Evolutionary conservation across 768 basidiomycete species (phyloP).

Genomic region (Xerocomellus chrysenteron): DNA sequence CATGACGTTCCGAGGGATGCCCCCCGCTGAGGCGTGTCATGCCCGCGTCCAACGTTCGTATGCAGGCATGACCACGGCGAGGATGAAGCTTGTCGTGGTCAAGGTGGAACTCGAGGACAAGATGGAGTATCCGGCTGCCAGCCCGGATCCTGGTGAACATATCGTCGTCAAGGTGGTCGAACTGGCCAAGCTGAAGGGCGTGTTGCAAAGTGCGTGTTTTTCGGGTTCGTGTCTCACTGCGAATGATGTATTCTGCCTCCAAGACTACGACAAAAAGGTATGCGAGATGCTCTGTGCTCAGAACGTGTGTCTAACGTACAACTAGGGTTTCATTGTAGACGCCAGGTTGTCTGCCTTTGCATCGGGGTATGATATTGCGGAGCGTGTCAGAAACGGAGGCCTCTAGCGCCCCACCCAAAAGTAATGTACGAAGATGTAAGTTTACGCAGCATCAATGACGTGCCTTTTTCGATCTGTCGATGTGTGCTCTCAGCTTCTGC

Average conservation of each 20-base stretch:
- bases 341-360: constrained; percentile 78
- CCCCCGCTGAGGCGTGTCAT: neutral
- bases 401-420: constrained; percentile 12
- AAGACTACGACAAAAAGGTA: constrained; percentile 64
- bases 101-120: constrained; percentile 64
- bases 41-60: neutral
- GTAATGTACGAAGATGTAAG: neutral
- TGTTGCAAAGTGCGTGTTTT: constrained; percentile 62
- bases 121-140: constrained; percentile 67
- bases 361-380: constrained; percentile 61
- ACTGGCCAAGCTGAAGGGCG: constrained; percentile 57
- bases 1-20: neutral
- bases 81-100: constrained; percentile 83
- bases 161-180: constrained; percentile 75
- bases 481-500: constrained; percentile 71
- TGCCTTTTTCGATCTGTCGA: constrained; percentile 63
- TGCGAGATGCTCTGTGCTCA: neutral
- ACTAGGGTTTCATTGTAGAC: constrained; percentile 66
- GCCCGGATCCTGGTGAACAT: constrained; percentile 84
- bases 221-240: neutral
- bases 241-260: neutral
- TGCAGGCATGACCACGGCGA: constrained; percentile 89
- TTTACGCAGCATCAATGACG: constrained; percentile 20
- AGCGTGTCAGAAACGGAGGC: constrained; percentile 32
- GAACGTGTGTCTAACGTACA: neutral